Evolutionary conservation across 2,329 filamentous ascomycete genomes (phyloP), one percentile per base, ranked within the genome.

Genomic region (Cladosporium phlei): DNA sequence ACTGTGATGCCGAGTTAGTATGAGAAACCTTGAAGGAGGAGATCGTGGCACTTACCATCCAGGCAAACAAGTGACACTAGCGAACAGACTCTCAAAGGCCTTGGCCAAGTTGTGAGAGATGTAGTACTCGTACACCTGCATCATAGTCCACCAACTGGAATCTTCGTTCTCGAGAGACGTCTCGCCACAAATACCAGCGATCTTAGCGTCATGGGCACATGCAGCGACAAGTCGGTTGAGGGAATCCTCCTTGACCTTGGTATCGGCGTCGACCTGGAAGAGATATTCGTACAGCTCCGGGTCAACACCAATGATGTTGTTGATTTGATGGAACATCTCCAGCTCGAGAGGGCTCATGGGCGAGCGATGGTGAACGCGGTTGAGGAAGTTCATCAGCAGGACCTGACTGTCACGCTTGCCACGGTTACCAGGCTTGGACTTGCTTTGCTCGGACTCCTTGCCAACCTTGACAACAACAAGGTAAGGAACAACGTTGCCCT

Each of bases 51-150:
- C 87, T 73, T 80, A 96, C 91, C 93, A 98, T 79, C 93, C 93
- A 55, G 93, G 93, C 73, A 98, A 83, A 84, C 93, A 98, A 50
- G 93, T 98, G 51, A 98, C 93, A 67, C 88, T 95, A 63, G 90
- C 93, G 63, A 98, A 98, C 51, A 98, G 80, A 51, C 89, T 96
- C 67, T 98, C 93, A 64, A 98, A 98, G 52, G 93, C 88, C 73
- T 98, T 98, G 45, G 93, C 77, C 66, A 98, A 73, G 69, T 98
- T 86, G 76, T 98, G 93, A 22, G 93, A 97, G 63, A 98, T 98
- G 68, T 90, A 98, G 75, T 98, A 98, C 68, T 98, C 93, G 71
- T 98, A 98, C 55, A 98, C 93, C 67, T 98, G 93, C 61, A 98
- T 98, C 93, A 98, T 98, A 10, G 93, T 98, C 88, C 88, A 95